These are phyloP conservation scores for Fusarium luffae DNA, from an alignment of 2,329 filamentous ascomycete genomes.

Conservation along the genomic window DNA sequence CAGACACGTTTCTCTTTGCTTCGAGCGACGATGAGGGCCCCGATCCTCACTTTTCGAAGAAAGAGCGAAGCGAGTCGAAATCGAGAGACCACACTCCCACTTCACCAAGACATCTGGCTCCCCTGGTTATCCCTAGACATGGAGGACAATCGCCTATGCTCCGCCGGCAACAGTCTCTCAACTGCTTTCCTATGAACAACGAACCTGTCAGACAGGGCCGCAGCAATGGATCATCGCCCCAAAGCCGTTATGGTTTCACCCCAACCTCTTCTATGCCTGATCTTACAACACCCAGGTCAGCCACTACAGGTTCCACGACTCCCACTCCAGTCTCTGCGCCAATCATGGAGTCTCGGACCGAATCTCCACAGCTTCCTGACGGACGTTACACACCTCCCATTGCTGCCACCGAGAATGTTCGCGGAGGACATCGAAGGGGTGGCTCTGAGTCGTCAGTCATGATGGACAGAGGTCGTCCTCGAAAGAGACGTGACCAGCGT, in stretches of 20 bases:
- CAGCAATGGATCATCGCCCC: conserved; percentile 59
- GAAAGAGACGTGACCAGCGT: conserved; percentile 62
- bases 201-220: conserved; percentile 57
- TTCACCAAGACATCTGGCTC: conserved; percentile 65
- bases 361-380: conserved; percentile 60
- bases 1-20: conserved; percentile 42
- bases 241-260: conserved; percentile 55
- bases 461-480: conserved; percentile 70
- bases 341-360: conserved; percentile 52
- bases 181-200: conserved; percentile 59
- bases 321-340: conserved; percentile 64
- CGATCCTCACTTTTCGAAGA: conserved; percentile 38
- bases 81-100: conserved; percentile 44
- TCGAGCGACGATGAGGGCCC: conserved; percentile 42
- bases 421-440: conserved; percentile 59
- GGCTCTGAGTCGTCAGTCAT: conserved; percentile 66
- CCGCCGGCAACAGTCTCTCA: conserved; percentile 54
- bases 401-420: conserved; percentile 24
- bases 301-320: conserved; percentile 52
- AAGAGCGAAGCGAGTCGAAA: conserved; percentile 33
- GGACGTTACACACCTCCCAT: conserved; percentile 46
- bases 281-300: conserved; percentile 58
- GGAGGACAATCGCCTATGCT: conserved; percentile 38
- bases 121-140: conserved; percentile 65
- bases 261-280: conserved; percentile 52